Conservation (phyloP, 306 rosid genomes). For the Cucurbita ficifolia region DNA sequence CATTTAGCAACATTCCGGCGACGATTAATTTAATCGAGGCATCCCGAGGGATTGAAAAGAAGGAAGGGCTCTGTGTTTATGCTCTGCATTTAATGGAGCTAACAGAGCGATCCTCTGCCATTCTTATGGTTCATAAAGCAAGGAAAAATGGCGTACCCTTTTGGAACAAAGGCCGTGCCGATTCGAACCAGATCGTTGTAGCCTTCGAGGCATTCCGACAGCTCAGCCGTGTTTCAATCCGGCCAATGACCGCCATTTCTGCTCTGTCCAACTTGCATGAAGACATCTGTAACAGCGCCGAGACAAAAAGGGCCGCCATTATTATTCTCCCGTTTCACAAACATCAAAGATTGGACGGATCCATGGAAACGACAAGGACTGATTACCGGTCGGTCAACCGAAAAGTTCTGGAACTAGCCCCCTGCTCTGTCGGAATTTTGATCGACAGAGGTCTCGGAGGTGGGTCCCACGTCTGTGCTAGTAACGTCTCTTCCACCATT, state of each 20-base stretch:
- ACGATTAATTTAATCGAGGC: conserved; percentile 63
- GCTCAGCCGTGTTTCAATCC: conserved; percentile 35
- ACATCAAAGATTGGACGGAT: conserved; percentile 41
- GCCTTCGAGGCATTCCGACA: conserved; percentile 48
- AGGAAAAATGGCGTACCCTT: conserved; percentile 47
- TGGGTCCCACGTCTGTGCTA: conserved; percentile 27
- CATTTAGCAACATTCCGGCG: conserved; percentile 47
- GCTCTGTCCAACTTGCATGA: conserved; percentile 29
- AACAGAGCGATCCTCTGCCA: conserved; percentile 45
- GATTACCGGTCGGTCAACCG: conserved; percentile 29
- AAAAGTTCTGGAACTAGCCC: conserved; percentile 34
- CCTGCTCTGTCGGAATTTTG: conserved; percentile 51
- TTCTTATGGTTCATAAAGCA: conserved; percentile 50
- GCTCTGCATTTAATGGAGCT: conserved; percentile 76
- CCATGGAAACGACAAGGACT: conserved; percentile 25
- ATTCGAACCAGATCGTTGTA: conserved; percentile 25
- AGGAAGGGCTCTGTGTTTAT: conserved; percentile 47
- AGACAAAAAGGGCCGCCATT: conserved; percentile 28
- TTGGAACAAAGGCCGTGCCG: conserved; percentile 28
- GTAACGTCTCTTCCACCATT: conserved; percentile 17
- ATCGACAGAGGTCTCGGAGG: conserved; percentile 75
- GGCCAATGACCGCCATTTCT: conserved; percentile 61
- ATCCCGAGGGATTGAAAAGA: conserved; percentile 60
- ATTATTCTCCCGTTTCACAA: conserved; percentile 53
- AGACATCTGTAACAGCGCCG: conserved; percentile 38